Conservation (phyloP, 1,139 yeast genomes). For the Arxiozyma slooffiae region DNA sequence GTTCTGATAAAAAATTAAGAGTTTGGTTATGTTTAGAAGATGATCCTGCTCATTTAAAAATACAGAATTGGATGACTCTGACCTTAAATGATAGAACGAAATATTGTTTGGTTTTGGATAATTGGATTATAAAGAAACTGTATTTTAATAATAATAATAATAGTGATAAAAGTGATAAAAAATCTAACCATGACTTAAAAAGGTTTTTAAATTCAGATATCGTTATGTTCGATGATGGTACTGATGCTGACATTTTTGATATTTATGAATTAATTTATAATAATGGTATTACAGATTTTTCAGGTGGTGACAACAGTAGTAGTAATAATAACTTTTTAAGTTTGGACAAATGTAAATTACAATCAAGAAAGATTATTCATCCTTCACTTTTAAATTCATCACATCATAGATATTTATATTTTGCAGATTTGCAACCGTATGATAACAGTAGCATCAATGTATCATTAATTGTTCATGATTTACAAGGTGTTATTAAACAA, state of each 20-base stretch:
- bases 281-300: neutral
- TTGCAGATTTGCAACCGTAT: conserved; percentile 29
- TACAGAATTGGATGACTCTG: conserved; percentile 51
- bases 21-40: conserved; percentile 67
- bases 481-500: conserved; percentile 41
- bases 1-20: conserved; percentile 47
- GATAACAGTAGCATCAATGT: conserved; percentile 28
- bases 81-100: conserved; percentile 35
- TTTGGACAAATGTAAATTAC: conserved; percentile 24
- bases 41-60: conserved; percentile 43
- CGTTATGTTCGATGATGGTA: conserved; percentile 41
- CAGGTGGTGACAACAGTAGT: neutral
- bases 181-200: conserved; percentile 17
- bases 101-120: conserved; percentile 49
- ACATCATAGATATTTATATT: conserved; percentile 22
- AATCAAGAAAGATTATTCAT: conserved; percentile 17
- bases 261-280: conserved; percentile 38
- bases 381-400: conserved; percentile 29
- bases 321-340: too few species aligned
- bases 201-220: conserved; percentile 38
- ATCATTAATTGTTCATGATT: conserved; percentile 42
- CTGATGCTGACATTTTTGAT: conserved; percentile 34
- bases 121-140: conserved; percentile 26
- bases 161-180: conserved; percentile 15
- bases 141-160: neutral